Evolutionary conservation across 805 yeast species (phyloP).

Genomic region (Wickerhamomyces tratensis): DNA sequence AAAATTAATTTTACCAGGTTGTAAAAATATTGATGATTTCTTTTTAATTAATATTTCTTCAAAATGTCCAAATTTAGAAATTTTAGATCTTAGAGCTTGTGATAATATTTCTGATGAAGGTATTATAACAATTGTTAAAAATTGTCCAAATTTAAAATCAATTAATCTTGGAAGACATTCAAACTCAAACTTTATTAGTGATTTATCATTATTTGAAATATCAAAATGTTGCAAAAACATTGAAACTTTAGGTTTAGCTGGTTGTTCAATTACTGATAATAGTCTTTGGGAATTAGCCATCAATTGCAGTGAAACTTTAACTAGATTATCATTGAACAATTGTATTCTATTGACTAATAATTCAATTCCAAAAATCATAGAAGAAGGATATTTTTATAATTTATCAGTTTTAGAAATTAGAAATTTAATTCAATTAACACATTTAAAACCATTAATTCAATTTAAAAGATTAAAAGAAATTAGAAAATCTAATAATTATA

Average conservation of each 20-base stretch:
- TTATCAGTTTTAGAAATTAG: slow-evolving; percentile 73
- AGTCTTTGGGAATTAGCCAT: slow-evolving; percentile 74
- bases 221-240: slow-evolving; percentile 43
- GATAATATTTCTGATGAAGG: slow-evolving; percentile 71
- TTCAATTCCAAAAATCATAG: slow-evolving; percentile 41
- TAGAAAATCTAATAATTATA: slow-evolving; percentile 15
- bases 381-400: slow-evolving; percentile 39
- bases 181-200: slow-evolving; percentile 60
- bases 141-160: slow-evolving; percentile 46
- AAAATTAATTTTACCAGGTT: slow-evolving; percentile 58
- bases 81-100: slow-evolving; percentile 78
- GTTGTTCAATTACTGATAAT: slow-evolving; percentile 71
- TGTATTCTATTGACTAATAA: slow-evolving; percentile 52
- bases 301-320: slow-evolving; percentile 36
- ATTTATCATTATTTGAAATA: slow-evolving; percentile 51
- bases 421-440: slow-evolving; percentile 44
- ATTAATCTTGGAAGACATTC: slow-evolving; percentile 76
- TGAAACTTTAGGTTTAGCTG: slow-evolving; percentile 79
- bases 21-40: slow-evolving; percentile 48
- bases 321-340: slow-evolving; percentile 66
- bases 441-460: slow-evolving; percentile 55
- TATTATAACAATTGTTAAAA: slow-evolving; percentile 50
- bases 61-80: slow-evolving; percentile 47
- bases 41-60: slow-evolving; percentile 42
- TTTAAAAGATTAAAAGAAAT: slow-evolving; percentile 38